phyloP scores from a whole-genome alignment of 441 rosid species.

The Populus hybrid region DNA sequence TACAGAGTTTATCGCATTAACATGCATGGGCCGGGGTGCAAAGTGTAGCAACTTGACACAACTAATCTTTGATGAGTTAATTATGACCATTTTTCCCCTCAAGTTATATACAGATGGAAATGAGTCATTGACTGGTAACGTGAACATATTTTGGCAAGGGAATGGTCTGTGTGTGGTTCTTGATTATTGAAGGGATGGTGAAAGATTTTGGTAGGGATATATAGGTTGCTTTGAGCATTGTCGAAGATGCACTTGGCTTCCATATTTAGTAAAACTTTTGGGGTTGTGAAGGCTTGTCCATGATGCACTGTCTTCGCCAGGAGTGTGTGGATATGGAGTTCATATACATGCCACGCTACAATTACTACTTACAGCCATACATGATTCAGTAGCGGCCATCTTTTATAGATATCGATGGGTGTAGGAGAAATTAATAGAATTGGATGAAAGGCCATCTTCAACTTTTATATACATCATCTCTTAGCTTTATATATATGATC shows the following conservation, averaged over 20 bases:
- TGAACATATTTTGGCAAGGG: slow-evolving; percentile 10
- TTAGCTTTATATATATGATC: neutral
- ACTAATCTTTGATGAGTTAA: neutral
- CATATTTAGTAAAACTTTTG: neutral
- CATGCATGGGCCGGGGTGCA: neutral
- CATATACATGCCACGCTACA: slow-evolving; percentile 11
- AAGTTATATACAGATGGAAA: slow-evolving; percentile 9
- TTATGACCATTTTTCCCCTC: slow-evolving; percentile 12
- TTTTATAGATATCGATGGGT: slow-evolving; percentile 9
- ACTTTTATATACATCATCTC: neutral
- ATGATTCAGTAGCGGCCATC: slow-evolving; percentile 8
- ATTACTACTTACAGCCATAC: slow-evolving; percentile 20
- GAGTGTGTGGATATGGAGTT: neutral
- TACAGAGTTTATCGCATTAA: neutral
- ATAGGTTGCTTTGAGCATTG: slow-evolving; percentile 14
- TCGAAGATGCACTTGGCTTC: slow-evolving; percentile 3
- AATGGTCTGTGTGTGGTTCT: slow-evolving; percentile 5
- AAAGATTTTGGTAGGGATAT: slow-evolving; percentile 17
- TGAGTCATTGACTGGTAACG: slow-evolving; percentile 21
- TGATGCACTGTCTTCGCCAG: slow-evolving; percentile 15
- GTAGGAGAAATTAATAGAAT: slow-evolving; percentile 6
- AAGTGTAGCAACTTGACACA: neutral
- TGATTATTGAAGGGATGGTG: slow-evolving; percentile 15
- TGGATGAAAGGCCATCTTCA: slow-evolving; percentile 2
- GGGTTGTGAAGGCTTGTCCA: slow-evolving; percentile 23